Percentiles rank a stretch among this genome's conserved stretches.
These are phyloP conservation scores for Hanseniaspora sp. DNA, from an alignment of 1,139 yeast species.

Conservation along the genomic window DNA sequence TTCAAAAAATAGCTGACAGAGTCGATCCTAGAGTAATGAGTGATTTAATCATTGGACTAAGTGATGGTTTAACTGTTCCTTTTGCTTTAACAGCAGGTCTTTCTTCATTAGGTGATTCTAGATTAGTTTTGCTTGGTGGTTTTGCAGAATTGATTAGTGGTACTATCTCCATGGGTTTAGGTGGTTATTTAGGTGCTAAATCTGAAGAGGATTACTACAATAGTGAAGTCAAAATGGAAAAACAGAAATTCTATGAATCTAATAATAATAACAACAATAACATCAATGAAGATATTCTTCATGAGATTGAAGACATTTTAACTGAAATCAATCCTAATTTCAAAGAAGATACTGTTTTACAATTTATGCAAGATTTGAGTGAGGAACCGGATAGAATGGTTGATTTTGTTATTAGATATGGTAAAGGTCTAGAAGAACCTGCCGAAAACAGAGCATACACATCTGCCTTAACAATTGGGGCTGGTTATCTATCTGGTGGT, in stretches of 20 bases:
- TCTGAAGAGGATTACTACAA: slow-evolving; percentile 64
- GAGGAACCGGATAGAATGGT: slow-evolving; percentile 56
- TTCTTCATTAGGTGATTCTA: slow-evolving; percentile 64
- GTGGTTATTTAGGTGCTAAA: slow-evolving; percentile 71
- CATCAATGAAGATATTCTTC: slow-evolving; percentile 33
- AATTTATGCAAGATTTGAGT: slow-evolving; percentile 59
- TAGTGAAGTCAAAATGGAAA: slow-evolving; percentile 61
- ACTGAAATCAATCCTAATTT: slow-evolving; percentile 48
- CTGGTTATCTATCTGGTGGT: slow-evolving; percentile 67
- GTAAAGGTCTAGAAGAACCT: slow-evolving; percentile 73
- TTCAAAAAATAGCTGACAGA: slow-evolving; percentile 25
- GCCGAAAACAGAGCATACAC: slow-evolving; percentile 70
- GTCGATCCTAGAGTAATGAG: slow-evolving; percentile 66
- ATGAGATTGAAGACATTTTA: slow-evolving; percentile 63
- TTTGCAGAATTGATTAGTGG: slow-evolving; percentile 77
- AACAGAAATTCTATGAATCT: slow-evolving; percentile 53
- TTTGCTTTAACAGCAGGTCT: slow-evolving; percentile 76
- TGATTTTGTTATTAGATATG: slow-evolving; percentile 64
- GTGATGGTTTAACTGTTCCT: slow-evolving; percentile 76
- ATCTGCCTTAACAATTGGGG: slow-evolving; percentile 65
- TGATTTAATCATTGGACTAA: slow-evolving; percentile 65
- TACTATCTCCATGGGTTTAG: slow-evolving; percentile 77
- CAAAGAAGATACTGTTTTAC: slow-evolving; percentile 51
- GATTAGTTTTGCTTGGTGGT: slow-evolving; percentile 72
- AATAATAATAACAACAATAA: slow-evolving; percentile 38